Conservation (phyloP, 139 green algal genomes). For the Yamagishiella unicocca region DNA sequence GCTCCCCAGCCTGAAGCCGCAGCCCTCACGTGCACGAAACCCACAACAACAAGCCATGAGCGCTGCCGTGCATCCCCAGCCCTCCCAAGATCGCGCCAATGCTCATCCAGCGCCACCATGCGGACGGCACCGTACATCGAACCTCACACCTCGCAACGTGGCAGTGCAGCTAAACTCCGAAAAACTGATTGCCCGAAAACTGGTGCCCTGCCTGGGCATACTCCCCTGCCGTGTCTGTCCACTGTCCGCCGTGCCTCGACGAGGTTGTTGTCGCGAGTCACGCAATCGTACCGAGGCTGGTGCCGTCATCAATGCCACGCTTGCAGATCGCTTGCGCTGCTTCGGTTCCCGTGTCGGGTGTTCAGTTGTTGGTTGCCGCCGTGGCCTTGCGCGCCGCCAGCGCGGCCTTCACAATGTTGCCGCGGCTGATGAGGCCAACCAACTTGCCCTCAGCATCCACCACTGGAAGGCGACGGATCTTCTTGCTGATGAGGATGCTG, state of each 20-base stretch:
- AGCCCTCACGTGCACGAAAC: no score
- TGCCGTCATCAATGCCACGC: not conserved
- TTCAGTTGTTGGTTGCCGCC: not conserved
- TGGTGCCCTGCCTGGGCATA: not conserved
- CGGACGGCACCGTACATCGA: no score
- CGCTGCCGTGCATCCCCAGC: no score
- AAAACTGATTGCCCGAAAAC: not conserved
- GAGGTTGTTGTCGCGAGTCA: no score
- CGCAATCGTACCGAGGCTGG: no score
- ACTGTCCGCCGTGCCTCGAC: no score
- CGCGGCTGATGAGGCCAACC: constrained; percentile 73
- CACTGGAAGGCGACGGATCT: constrained; percentile 76
- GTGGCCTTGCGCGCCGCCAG: constrained; percentile 57
- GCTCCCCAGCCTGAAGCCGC: no score
- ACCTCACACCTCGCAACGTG: no score
- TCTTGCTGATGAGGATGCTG: constrained; percentile 68
- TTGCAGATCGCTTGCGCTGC: not conserved
- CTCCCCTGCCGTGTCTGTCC: not conserved
- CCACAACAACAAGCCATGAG: no score
- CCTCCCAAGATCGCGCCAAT: no score
- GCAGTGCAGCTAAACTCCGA: no score
- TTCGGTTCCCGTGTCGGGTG: not conserved
- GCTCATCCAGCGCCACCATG: no score
- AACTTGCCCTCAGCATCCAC: constrained; percentile 72
- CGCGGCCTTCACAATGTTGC: constrained; percentile 80